These are phyloP conservation scores for Globisporangium ultimum DNA, from an alignment of 352 stramenopile genomes.

Conservation along the genomic window DNA sequence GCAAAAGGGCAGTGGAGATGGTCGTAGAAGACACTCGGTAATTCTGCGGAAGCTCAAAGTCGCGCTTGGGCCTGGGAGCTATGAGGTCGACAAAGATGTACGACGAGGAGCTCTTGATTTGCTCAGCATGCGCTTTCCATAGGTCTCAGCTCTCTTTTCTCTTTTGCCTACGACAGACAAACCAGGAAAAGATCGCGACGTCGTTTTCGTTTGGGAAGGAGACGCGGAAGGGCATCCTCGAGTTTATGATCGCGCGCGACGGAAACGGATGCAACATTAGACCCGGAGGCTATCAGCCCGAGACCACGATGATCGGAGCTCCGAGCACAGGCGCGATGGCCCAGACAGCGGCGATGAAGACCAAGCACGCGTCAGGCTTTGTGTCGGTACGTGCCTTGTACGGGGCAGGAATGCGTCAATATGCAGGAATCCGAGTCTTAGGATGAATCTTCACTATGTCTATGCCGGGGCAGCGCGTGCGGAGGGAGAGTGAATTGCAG, in stretches of 20 bases:
- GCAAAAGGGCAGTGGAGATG: background rate
- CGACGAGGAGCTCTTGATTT: background rate
- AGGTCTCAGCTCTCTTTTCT: background rate
- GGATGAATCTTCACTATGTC: background rate
- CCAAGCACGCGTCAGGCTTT: conserved; percentile 32
- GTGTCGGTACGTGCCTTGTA: conserved; percentile 18
- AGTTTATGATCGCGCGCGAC: conserved; percentile 21
- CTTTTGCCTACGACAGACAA: conserved; percentile 20
- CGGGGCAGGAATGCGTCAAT: background rate
- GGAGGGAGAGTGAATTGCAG: conserved; percentile 35
- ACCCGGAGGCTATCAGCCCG: conserved; percentile 1
- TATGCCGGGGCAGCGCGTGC: conserved; percentile 19
- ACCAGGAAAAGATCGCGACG: conserved; percentile 39
- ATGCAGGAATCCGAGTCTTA: background rate
- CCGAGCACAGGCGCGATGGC: conserved; percentile 17
- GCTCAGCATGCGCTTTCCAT: background rate
- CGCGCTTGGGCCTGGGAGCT: conserved; percentile 46
- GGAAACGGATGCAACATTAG: conserved; percentile 19
- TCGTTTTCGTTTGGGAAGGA: conserved; percentile 48
- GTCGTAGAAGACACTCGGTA: conserved; percentile 4
- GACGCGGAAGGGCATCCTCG: conserved; percentile 39
- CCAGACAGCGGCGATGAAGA: conserved; percentile 17
- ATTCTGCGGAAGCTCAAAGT: conserved; percentile 24
- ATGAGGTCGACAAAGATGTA: conserved; percentile 52
- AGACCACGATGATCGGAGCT: conserved; percentile 7